Percentiles rank a stretch among this genome's conserved stretches.
Conservation (phyloP, 495 filamentous ascomycete species). For the Peziza echinospora region DNA sequence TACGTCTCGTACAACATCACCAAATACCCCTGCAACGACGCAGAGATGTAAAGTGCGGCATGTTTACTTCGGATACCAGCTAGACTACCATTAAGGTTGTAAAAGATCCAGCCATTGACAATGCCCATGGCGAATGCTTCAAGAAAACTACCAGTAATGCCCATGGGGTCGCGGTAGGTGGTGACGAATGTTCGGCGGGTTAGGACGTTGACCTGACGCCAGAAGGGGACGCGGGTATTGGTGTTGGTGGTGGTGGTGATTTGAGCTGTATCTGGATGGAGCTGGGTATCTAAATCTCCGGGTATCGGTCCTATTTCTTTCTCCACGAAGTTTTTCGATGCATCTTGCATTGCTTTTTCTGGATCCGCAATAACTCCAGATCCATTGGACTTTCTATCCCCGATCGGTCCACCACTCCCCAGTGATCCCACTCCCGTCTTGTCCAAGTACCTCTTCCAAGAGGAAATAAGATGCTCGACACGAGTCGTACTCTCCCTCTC, state of each 20-base stretch:
- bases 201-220: conserved; percentile 38
- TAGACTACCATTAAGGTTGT: conserved; percentile 33
- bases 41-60: conserved; percentile 44
- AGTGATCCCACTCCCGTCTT: no score
- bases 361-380: no score
- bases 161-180: conserved; percentile 50
- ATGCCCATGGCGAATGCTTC: conserved; percentile 45
- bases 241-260: background rate
- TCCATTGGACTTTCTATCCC: background rate
- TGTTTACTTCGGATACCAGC: conserved; percentile 44
- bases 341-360: conserved; percentile 9
- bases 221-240: conserved; percentile 20
- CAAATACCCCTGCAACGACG: conserved; percentile 48
- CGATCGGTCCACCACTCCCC: no score
- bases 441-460: conserved; percentile 25
- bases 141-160: conserved; percentile 39
- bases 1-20: conserved; percentile 53
- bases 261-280: background rate
- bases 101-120: conserved; percentile 50
- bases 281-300: background rate
- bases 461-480: conserved; percentile 31
- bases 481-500: conserved; percentile 34
- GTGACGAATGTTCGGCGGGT: conserved; percentile 43
- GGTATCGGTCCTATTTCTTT: no score
- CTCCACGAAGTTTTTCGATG: no score